Conservation (phyloP, 2,329 filamentous ascomycete genomes). For the Coniella lustricola region DNA sequence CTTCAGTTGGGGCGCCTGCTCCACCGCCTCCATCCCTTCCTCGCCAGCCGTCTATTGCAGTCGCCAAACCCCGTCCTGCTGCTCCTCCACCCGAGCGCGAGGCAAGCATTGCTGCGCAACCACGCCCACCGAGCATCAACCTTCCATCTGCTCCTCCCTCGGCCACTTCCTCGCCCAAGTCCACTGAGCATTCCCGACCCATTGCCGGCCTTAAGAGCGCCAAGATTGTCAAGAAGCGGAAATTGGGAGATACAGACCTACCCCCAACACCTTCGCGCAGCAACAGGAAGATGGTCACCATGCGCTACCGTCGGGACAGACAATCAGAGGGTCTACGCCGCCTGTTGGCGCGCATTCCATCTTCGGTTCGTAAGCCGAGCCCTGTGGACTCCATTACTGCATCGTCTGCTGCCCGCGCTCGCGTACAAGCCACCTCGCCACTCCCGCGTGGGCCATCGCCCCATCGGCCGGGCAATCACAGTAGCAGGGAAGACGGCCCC, state of each 20-base stretch:
- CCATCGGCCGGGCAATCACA: neutral
- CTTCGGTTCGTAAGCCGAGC: neutral
- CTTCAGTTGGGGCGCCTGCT: neutral
- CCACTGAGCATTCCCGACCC: constrained; percentile 5
- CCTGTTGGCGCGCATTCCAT: constrained; percentile 4
- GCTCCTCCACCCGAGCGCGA: neutral
- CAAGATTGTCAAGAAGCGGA: constrained; percentile 15
- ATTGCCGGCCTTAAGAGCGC: neutral
- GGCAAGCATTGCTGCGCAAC: constrained; percentile 13
- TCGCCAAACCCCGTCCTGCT: constrained; percentile 1
- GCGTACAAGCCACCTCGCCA: constrained; percentile 8
- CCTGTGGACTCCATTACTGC: constrained; percentile 11
- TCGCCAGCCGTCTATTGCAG: constrained; percentile 14
- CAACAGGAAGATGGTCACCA: constrained; percentile 1
- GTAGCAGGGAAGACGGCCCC: neutral
- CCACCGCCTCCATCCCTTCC: neutral
- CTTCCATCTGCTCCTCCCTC: constrained; percentile 5
- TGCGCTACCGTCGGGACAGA: constrained; percentile 4
- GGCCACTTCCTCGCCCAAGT: neutral
- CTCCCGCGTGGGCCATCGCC: constrained; percentile 7
- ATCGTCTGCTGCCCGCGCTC: constrained; percentile 10
- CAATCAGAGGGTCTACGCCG: constrained; percentile 3
- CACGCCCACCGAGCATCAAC: constrained; percentile 3
- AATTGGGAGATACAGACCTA: constrained; percentile 9
- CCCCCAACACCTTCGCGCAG: constrained; percentile 2